Evolutionary conservation across 2,329 filamentous ascomycete genomes (phyloP).

Genomic region (Ophiostoma himal-ulmi): DNA sequence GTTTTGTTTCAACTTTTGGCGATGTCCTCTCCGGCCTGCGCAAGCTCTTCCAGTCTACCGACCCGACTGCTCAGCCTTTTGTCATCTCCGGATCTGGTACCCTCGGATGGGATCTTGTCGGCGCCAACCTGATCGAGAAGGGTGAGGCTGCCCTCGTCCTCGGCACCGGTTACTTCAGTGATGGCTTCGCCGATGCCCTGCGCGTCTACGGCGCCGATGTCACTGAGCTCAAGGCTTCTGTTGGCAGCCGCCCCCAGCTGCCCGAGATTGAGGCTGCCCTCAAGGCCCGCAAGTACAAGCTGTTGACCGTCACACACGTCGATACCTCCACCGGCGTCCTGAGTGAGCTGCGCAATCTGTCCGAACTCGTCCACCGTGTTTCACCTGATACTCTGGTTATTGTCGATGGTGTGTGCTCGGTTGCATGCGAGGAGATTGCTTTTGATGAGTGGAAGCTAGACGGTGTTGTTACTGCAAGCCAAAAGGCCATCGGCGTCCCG

Average conservation of each 20-base stretch:
- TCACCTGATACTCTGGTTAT: conserved; percentile 87
- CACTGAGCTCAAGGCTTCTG: conserved; percentile 81
- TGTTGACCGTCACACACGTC: conserved; percentile 91
- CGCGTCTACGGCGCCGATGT: conserved; percentile 84
- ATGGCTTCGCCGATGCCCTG: conserved; percentile 89
- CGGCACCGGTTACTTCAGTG: conserved; percentile 94
- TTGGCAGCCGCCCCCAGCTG: conserved; percentile 81
- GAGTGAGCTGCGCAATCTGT: conserved; percentile 78
- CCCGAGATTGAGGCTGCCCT: conserved; percentile 83
- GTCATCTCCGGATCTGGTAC: conserved; percentile 92
- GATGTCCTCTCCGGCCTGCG: conserved; percentile 83
- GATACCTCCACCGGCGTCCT: conserved; percentile 96
- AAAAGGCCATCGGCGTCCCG: conserved; percentile 95
- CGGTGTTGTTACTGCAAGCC: conserved; percentile 85
- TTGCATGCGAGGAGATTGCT: conserved; percentile 89
- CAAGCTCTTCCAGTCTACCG: conserved; percentile 87
- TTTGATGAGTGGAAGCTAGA: conserved; percentile 96
- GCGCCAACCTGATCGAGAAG: conserved; percentile 84
- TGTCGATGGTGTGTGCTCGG: conserved; percentile 95
- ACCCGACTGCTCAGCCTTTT: conserved; percentile 79
- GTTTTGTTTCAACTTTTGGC: conserved; percentile 85
- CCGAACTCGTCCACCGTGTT: conserved; percentile 75
- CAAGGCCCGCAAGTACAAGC: conserved; percentile 86
- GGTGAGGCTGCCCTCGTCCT: conserved; percentile 89
- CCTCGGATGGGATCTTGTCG: conserved; percentile 91